Evolutionary conservation across 176 grass and related monocot genomes (phyloP), one percentile per base, ranked within the genome.

Genomic region (Alloteropsis semialata): DNA sequence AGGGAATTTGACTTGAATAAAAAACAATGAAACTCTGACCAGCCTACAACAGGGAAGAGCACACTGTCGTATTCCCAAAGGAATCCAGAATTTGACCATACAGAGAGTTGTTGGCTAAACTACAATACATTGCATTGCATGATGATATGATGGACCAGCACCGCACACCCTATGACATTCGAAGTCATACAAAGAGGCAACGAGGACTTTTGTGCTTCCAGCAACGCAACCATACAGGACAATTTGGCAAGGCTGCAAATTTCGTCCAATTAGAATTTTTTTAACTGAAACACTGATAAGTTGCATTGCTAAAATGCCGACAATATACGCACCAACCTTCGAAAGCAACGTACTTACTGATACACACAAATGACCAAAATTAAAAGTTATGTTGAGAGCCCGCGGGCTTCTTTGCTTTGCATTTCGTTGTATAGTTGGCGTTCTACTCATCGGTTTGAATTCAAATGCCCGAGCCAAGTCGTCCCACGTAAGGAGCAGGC

Each of bases 1-100:
- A 53, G 2, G 27, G 6, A 25, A 0, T 81, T 73, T 69, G 87
- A 81, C 69, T 75, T 34, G 68, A 59, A 77, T 67, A 69, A 51
- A 50, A 59, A 13, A 38, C n/a, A 37, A 80, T 3, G 4, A 24
- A 24, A 33, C 3, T 84, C 68, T 69, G 76, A 80, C 59, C 60
- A 49, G 21, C 22, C 48, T 74, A 21, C n/a, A 65, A 21, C 18
- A 67, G n/a, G 19, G 68, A 74, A 29, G 24, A 41, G 21, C 45
- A 70, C 54, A 39, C 46, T 79, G 8, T 66, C 67, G n/a, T 59
- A 33, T 51, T 37, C 24, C 17, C 8, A 22, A 79, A 17, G 59
- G 19, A 84, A 65, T 57, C 48, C 24, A 74, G 19, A 43, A 63
- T 61, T 83, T 84, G 81, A 68, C 81, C n/a, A 39, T 4, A 42